Base-by-base conservation (phyloP, 768 basidiomycete species). In the Megacollybia marginata region DNA sequence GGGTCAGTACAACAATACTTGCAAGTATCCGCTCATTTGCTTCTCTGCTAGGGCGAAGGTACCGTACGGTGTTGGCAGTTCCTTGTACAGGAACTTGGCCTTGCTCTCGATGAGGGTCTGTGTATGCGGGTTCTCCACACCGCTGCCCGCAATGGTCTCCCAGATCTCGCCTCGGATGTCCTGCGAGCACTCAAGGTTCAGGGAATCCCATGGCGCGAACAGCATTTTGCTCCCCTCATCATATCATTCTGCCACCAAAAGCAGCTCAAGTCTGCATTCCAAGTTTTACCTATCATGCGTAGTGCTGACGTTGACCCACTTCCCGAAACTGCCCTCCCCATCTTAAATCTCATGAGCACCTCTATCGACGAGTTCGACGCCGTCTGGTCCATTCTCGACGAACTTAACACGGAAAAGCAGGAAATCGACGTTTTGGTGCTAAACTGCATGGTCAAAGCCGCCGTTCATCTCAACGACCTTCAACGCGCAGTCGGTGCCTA, bases 401-500 rank as follows among this genome's bases (percentile, higher is more conserved):
- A 78, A 47, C 67, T 91, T 57, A 72, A 74, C 42, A 74, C 76
- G 33, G 78, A 74, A 46, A 57, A 56, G 0, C 19, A 44, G 15
- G 4, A 16, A 7, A 59, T 92, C 40, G 79, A 87, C 54, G 59
- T 79, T 15, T 65, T 74, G 33, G 74, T 79, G n/a, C 64, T 89
- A 51, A 86, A 88, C 58, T 71, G 78, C 35, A 62, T 93, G 57
- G 67, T 92, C 46, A 71, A 75, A 48, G 89, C 88, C 1, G 75
- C 81, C 1, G 67, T 84, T 44, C 57, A 63, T 19, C 65, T 82
- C 3, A 73, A 74, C 12, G 89, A 92, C 61, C 65, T 93, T 8
- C 82, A 85, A 52, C 84, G 88, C 28, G 88, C 86, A 0, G 65
- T 93, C 33, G 85, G 83, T 4, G 77, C 82, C n/a, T 91, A 89